phyloP scores from a whole-genome alignment of 768 basidiomycete genomes.

The Leccinum subgranulosum region DNA sequence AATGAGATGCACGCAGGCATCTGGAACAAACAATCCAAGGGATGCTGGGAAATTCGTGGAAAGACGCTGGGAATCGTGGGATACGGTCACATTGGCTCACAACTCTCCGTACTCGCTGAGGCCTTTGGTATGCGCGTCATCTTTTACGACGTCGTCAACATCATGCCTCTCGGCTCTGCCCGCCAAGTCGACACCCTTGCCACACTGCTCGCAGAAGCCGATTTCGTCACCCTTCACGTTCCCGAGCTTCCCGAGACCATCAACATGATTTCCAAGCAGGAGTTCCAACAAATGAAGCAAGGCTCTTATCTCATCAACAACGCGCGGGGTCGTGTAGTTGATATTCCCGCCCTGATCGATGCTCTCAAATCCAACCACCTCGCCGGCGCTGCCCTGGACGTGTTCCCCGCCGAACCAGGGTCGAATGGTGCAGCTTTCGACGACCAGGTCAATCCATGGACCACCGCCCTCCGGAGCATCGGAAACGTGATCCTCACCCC shows the following conservation, averaged over 20 bases:
- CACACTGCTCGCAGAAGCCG: constrained; percentile 71
- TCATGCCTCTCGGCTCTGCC: constrained; percentile 97
- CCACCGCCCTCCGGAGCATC: constrained; percentile 65
- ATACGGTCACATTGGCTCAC: constrained; percentile 97
- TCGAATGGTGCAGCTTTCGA: constrained; percentile 89
- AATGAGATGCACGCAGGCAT: constrained; percentile 84
- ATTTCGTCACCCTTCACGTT: constrained; percentile 95
- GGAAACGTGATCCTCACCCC: constrained; percentile 96
- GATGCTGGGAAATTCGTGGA: constrained; percentile 96
- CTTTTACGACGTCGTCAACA: constrained; percentile 92
- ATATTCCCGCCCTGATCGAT: constrained; percentile 85
- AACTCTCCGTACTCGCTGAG: constrained; percentile 95
- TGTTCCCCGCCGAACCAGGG: constrained; percentile 91
- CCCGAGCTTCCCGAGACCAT: constrained; percentile 95
- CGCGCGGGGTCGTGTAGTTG: constrained; percentile 92
- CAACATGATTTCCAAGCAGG: constrained; percentile 79
- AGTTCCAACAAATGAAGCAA: constrained; percentile 90
- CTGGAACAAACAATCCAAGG: constrained; percentile 99
- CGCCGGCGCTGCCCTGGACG: constrained; percentile 87
- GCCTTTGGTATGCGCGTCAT: constrained; percentile 94
- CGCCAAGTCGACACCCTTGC: constrained; percentile 82
- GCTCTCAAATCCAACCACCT: constrained; percentile 84
- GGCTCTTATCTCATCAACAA: constrained; percentile 98
- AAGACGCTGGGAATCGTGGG: constrained; percentile 98
- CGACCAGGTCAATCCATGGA: constrained; percentile 84